Evolutionary conservation across 371 early-diverging fungal species (phyloP), one percentile per base, ranked within the genome.

Genomic region (Pancytospora philotis): DNA sequence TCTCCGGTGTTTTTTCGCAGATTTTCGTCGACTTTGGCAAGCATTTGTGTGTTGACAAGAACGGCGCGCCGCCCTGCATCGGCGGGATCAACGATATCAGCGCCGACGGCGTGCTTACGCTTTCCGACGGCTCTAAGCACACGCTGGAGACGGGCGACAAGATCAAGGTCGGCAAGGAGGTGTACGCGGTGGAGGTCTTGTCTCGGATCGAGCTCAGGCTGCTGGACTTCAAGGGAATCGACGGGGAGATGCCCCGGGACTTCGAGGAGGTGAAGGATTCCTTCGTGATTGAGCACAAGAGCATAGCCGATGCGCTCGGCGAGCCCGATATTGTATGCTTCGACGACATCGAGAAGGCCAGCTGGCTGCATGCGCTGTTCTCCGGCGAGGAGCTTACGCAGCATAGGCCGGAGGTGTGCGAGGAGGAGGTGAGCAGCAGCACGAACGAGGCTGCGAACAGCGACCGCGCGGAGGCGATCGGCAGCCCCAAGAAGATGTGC

Each of bases 1-100:
- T 84, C 1, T 83, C 88, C 37, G 99, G 99, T 71, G 85, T 99
- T 30, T 94, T 95, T 83, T 92, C 91, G 83, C 88, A 84, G 61
- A 83, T 88, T 8, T 99, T 99, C 82, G 89, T 88, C 73, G 99
- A 99, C 80, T 96, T 97, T 83, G 93, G 94, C 50, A 76, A 83
- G 8, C 83, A 85, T 80, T 83, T 83, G 35, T 87, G 93, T 25
- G 80, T 82, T 22, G 99, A 99, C 81, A 83, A 86, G 31, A 94
- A 87, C 27, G 99, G 99, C 35, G 95, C 95, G 78, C 87, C 87
- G 65, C 88, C 92, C 13, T 80, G 89, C 30, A 83, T 84, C 22
- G 98, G 97, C 48, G 92, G 94, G 87, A 79, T 97, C 66, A 92
- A 94, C 28, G 87, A 84, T 63, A 85, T 98, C 38, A 83, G 86